These are phyloP conservation scores for Trichoderma brevicompactum DNA, from an alignment of 2,329 filamentous ascomycete genomes.

Conservation along the genomic window DNA sequence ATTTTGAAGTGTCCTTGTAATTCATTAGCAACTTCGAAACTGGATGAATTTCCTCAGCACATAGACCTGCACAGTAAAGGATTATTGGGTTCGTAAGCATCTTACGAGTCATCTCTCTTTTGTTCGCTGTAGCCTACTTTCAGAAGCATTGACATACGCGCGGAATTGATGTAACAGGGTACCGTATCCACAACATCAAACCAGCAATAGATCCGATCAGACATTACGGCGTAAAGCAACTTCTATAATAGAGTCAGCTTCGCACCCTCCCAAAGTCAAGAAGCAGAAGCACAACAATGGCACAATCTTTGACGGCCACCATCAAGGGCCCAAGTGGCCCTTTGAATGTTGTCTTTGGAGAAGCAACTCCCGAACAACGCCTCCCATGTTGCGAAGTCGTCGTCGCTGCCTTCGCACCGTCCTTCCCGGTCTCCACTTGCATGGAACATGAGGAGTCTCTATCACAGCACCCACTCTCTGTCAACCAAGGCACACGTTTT, in stretches of 20 bases:
- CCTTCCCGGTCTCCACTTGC: neutral
- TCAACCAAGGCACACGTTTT: neutral
- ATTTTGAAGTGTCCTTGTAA: too few species aligned
- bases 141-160: neutral
- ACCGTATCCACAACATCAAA: neutral
- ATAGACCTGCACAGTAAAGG: neutral
- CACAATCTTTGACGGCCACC: neutral
- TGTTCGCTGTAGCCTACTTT: neutral
- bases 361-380: conserved; percentile 4
- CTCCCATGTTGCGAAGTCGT: neutral
- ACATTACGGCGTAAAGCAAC: neutral
- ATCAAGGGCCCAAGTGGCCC: conserved; percentile 1
- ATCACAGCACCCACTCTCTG: neutral
- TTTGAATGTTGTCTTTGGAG: neutral
- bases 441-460: neutral
- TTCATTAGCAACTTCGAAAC: too few species aligned
- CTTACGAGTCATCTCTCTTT: neutral
- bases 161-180: neutral
- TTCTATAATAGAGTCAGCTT: neutral
- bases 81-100: neutral
- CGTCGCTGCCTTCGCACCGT: conserved; percentile 2
- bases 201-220: too few species aligned
- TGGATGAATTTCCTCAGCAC: neutral
- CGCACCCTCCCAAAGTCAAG: neutral
- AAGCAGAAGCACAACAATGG: neutral